Evolutionary conservation across 73 alveolate species (phyloP), one percentile per base, ranked within the genome.

Genomic region (Blepharisma japonicum): DNA sequence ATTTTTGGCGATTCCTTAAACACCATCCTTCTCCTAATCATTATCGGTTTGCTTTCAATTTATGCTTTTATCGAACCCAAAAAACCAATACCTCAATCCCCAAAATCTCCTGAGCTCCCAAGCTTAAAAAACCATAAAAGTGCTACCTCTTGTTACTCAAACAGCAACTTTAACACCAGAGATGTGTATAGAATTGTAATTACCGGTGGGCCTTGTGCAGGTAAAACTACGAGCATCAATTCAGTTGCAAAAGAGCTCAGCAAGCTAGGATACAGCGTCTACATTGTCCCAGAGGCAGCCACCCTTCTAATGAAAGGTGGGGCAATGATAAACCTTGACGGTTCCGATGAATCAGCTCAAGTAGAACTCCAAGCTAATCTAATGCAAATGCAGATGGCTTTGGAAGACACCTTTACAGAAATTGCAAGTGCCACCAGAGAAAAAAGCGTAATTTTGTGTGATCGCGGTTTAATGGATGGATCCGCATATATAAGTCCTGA

Each of bases 181-280:
- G 74, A 61, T 25, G 80, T 88, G 71, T 80, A 81, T 85, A 56
- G 82, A 47, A 79, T 89, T 56, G 84, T 89, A 14, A 51, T 90
- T n/a, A 90, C 96, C 7, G 96, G 96, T 20, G 96, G 96, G n/a
- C 96, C 96, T 6, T 90, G 96, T 79, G 96, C 94, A 11, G 96
- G 96, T 21, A 90, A 90, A 74, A 90, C 96, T 0, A 83, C 94
- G 25, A 94, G 92, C 6, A 48, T 90, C 23, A 77, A 71, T 21
- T 79, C 55, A 68, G 56, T 90, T 47, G 71, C 91, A 0, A 76
- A 82, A 68, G 86, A 87, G 56, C 82, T 90, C 7, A 27, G 68
- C 48, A 85, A 90, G 14, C 66, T 80, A 45, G 92, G 96, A 7
- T 83, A 70, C 71, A 56, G 82, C 42, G 94, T 90, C 3, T 83